These are phyloP conservation scores for Flaveria linearis DNA, from an alignment of 129 eudicot genomes.

Conservation along the genomic window DNA sequence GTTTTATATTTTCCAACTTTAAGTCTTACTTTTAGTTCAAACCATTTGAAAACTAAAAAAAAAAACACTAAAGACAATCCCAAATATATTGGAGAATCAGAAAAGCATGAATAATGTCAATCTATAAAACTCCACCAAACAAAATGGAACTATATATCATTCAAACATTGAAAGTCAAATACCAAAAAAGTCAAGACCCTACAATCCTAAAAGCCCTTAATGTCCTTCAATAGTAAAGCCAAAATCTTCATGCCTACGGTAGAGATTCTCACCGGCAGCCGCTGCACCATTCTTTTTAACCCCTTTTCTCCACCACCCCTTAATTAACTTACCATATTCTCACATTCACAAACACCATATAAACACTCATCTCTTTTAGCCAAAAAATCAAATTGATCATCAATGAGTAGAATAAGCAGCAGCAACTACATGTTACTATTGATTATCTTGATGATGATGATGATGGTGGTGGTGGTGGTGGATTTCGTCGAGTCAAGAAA, in stretches of 20 bases:
- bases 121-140: conserved; percentile 35
- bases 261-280: too few relatives aligned
- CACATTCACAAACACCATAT: conserved; percentile 30
- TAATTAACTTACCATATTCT: conserved; percentile 31
- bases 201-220: conserved; percentile 19
- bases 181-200: conserved; percentile 10
- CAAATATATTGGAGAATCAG: conserved; percentile 34
- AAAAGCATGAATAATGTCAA: conserved; percentile 15
- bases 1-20: too few relatives aligned
- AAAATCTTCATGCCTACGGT: not conserved
- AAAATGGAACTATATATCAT: conserved; percentile 19
- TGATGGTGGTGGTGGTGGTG: not conserved
- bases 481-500: conserved; percentile 32
- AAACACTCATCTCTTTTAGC: not conserved
- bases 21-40: too few relatives aligned
- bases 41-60: too few relatives aligned
- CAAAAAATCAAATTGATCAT: too few relatives aligned
- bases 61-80: conserved; percentile 4
- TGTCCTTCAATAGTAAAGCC: conserved; percentile 21
- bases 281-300: conserved; percentile 35
- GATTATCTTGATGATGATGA: conserved; percentile 23
- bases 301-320: conserved; percentile 42
- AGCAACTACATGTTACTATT: conserved; percentile 16
- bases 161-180: conserved; percentile 42
- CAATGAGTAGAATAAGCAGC: conserved; percentile 33